Base-by-base conservation (phyloP, 441 rosid species). In the Oxalis stricta region DNA sequence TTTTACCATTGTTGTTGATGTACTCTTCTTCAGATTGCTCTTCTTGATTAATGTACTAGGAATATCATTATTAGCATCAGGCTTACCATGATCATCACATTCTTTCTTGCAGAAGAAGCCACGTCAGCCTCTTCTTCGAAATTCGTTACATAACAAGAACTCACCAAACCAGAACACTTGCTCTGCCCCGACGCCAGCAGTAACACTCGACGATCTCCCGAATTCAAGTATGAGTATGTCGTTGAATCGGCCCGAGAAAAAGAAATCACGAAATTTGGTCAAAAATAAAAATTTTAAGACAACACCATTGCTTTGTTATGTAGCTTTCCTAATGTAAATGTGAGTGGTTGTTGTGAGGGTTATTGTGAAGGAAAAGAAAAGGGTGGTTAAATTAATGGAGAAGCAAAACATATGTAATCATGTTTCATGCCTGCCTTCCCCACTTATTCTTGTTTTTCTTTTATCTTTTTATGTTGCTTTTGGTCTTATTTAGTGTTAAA, bases 131-230 rank as follows among this genome's bases (percentile, higher is more conserved):
- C n/a, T n/a, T 66, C 36, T 52, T 60, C 8, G 85, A 65, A 5
- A n/a, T n/a, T n/a, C n/a, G 79, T 71, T 17, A 61, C 74, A 63
- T 74, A 76, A 69, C 89, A 83, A 56, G 89, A 70, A 71, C 79
- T 68, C 63, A 77, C 84, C 37, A 75, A 49, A 59, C 76, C 70
- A 26, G 77, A 72, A 79, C 89, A 79, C 69, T 61, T 60, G 48
- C 55, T 72, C 65, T 70, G 72, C 55, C 67, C 71, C 45, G 77
- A 54, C 61, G 76, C 73, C 77, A 82, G 83, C 89, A 83, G 83
- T 62, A 65, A 79, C 59, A 36, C 11, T 21, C 2, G 9, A 30
- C n/a, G 21, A 11, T 21, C 33, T 38, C 10, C 18, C n/a, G 8
- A 43, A n/a, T n/a, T n/a, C n/a, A n/a, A n/a, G n/a, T n/a, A n/a